phyloP scores from a whole-genome alignment of 345 rosid genomes.

The Eutrema japonicum region DNA sequence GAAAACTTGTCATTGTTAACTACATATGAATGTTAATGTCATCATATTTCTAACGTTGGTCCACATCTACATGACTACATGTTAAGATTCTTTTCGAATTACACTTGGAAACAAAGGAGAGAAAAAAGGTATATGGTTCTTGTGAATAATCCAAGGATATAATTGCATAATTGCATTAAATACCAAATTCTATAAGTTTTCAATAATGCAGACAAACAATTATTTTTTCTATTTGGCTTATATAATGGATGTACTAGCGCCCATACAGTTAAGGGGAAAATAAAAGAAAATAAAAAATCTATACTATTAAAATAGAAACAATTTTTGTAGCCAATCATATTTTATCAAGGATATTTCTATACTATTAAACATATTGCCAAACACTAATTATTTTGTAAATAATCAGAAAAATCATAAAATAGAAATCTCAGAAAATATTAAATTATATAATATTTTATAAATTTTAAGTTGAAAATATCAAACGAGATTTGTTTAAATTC shows the following conservation, averaged over 20 bases:
- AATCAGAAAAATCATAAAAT: no score
- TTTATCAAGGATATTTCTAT: no score
- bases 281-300: neutral
- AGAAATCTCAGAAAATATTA: no score
- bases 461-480: no score
- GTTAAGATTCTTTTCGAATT: conserved; percentile 47
- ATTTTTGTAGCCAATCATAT: no score
- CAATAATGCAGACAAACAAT: conserved; percentile 41
- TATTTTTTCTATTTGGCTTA: conserved; percentile 46
- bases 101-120: conserved; percentile 40
- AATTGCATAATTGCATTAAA: conserved; percentile 40
- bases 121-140: conserved; percentile 40
- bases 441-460: no score
- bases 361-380: no score
- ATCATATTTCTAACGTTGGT: conserved; percentile 46
- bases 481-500: no score
- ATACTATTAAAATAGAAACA: no score
- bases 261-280: conserved; percentile 27
- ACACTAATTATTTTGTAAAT: no score
- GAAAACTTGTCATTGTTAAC: conserved; percentile 35
- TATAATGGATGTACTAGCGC: conserved; percentile 35
- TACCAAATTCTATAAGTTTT: conserved; percentile 38
- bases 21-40: conserved; percentile 37
- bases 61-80: conserved; percentile 42
- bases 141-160: conserved; percentile 47